Evolutionary conservation across 495 filamentous ascomycete species (phyloP).

Genomic region (Stereocaulon alpinum): DNA sequence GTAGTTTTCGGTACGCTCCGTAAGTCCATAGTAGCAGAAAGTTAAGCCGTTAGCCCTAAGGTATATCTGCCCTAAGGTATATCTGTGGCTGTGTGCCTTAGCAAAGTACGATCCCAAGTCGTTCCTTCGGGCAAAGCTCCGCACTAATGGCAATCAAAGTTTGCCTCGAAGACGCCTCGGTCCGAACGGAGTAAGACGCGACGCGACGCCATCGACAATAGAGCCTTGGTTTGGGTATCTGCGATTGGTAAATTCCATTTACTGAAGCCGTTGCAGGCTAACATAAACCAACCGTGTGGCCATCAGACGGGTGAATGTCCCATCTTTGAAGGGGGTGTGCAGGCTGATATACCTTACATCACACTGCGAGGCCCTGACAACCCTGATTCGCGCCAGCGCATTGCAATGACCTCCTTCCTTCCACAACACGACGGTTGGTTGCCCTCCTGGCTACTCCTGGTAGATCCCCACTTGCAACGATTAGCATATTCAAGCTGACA

Average conservation of each 20-base stretch:
- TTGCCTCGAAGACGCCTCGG: neutral
- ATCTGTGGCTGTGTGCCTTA: no score
- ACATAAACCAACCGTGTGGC: no score
- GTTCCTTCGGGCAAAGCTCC: no score
- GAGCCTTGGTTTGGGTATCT: no score
- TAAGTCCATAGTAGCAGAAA: no score
- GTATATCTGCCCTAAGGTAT: no score
- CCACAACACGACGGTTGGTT: conserved; percentile 49
- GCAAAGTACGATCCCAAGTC: no score
- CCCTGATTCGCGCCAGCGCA: neutral
- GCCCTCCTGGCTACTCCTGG: conserved; percentile 58
- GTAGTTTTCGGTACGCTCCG: no score
- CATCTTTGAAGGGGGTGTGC: neutral
- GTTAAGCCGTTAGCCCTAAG: no score
- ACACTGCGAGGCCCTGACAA: neutral
- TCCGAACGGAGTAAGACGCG: neutral
- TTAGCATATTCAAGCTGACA: conserved; percentile 8
- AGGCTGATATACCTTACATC: neutral
- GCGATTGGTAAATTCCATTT: no score
- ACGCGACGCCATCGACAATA: neutral
- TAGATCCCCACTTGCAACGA: conserved; percentile 26
- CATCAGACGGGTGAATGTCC: neutral
- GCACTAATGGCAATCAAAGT: neutral
- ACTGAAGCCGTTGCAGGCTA: no score
- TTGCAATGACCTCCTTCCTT: conserved; percentile 23